Evolutionary conservation across 2,329 filamentous ascomycete species (phyloP).

Genomic region (Metarhizium anisopliae): DNA sequence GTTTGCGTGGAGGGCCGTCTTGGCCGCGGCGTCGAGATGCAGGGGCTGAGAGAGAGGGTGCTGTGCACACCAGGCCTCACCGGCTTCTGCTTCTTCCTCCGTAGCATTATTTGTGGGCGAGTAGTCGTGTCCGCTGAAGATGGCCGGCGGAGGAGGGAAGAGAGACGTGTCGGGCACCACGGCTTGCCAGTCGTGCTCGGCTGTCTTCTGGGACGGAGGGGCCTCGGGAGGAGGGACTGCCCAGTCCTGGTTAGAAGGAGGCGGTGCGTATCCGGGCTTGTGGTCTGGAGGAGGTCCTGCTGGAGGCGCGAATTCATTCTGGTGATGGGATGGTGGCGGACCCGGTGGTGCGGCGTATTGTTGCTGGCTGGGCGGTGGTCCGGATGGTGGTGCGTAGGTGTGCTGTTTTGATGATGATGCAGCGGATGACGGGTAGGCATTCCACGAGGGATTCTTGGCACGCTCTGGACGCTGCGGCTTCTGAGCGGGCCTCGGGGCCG

Average conservation of each 20-base stretch:
- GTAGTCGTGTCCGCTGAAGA: constrained; percentile 52
- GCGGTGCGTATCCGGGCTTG: constrained; percentile 17
- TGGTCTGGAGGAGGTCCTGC: constrained; percentile 24
- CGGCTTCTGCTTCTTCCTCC: constrained; percentile 52
- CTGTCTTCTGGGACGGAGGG: constrained; percentile 17
- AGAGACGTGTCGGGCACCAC: constrained; percentile 64
- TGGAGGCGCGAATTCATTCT: too few species aligned
- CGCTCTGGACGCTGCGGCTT: constrained; percentile 13
- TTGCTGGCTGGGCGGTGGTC: constrained; percentile 16
- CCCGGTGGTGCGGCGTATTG: constrained; percentile 18
- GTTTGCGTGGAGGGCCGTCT: constrained; percentile 37
- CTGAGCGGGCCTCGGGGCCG: constrained; percentile 29
- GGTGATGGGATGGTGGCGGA: too few species aligned
- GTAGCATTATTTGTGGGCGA: constrained; percentile 64
- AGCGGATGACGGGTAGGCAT: not conserved
- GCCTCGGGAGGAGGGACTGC: constrained; percentile 29
- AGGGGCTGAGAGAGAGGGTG: constrained; percentile 51
- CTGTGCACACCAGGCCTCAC: constrained; percentile 54
- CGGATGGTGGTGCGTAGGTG: constrained; percentile 17
- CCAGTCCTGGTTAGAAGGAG: constrained; percentile 16
- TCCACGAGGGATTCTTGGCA: constrained; percentile 12
- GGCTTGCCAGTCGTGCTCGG: constrained; percentile 59
- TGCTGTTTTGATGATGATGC: constrained; percentile 5
- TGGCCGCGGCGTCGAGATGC: constrained; percentile 34
- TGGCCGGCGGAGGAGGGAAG: constrained; percentile 62